Evolutionary conservation across 106 monocot genomes (phyloP), one percentile per base, ranked within the genome.

Genomic region (Cymbidium sinense): DNA sequence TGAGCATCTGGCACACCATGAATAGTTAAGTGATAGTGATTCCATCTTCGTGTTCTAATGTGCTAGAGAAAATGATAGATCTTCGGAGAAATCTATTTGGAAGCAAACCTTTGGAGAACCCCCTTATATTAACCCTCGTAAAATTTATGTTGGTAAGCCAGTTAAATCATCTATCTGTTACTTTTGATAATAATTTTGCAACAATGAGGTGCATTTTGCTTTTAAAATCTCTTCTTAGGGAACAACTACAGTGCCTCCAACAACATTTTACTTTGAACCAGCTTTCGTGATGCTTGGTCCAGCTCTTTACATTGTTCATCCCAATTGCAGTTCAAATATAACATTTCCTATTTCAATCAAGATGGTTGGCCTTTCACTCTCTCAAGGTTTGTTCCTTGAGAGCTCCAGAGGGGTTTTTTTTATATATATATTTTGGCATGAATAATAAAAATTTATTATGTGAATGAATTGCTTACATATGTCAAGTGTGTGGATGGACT

Each of bases 401-500:
- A 23, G 27, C 28, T 47, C 47, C 15, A 12, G 2, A 12, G 17
- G 2, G 31, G 0, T 47, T 2, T 47, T 2, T 47, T 2, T 17
- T 12, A 9, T 21, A n/a, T n/a, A n/a, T n/a, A n/a, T n/a, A 50
- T 62, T 55, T 73, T 7, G 31, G 13, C 1, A 61, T 34, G 65
- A 78, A 47, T 18, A n/a, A n/a, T n/a, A n/a, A n/a, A n/a, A n/a
- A n/a, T n/a, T n/a, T n/a, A n/a, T n/a, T n/a, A n/a, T n/a, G n/a
- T 33, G 12, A 67, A 1, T 1, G 7, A 71, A 31, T 69, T 34
- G 29, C 34, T 31, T 36, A 29, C 81, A 90, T 89, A 89, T 20
- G 54, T 82, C 17, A 43, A 77, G 71, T 93, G 93, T 73, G 77
- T 93, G 43, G 74, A 81, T 88, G 86, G 83, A 10, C 84, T 80